Evolutionary conservation across 2,329 filamentous ascomycete species (phyloP).

Genomic region (Penicillium expansum): DNA sequence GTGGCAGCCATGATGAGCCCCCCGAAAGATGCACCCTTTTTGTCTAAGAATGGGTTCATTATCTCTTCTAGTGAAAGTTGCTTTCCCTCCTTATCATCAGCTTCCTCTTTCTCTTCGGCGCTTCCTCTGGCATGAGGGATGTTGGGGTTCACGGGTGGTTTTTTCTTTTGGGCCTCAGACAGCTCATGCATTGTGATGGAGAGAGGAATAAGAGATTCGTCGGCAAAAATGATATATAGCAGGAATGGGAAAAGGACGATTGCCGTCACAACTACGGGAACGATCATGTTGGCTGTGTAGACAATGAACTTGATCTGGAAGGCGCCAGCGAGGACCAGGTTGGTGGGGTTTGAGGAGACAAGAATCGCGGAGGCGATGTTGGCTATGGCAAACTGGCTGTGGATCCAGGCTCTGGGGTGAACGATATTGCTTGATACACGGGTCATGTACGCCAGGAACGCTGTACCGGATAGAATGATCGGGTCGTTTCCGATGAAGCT

Average conservation of each 20-base stretch:
- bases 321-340: slow-evolving; percentile 69
- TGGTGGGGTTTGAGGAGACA: slow-evolving; percentile 75
- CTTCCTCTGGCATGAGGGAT: slow-evolving; percentile 63
- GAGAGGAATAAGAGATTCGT: slow-evolving; percentile 61
- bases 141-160: slow-evolving; percentile 67
- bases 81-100: slow-evolving; percentile 52
- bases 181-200: slow-evolving; percentile 68
- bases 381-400: slow-evolving; percentile 67
- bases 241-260: slow-evolving; percentile 68
- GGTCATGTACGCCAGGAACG: slow-evolving; percentile 75
- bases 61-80: slow-evolving; percentile 67
- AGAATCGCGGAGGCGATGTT: slow-evolving; percentile 74
- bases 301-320: slow-evolving; percentile 69
- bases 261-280: slow-evolving; percentile 66
- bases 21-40: slow-evolving; percentile 62
- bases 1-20: slow-evolving; percentile 65
- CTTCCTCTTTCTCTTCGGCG: slow-evolving; percentile 52
- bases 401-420: slow-evolving; percentile 70
- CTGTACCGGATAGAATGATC: slow-evolving; percentile 70
- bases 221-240: slow-evolving; percentile 66
- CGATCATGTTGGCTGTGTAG: slow-evolving; percentile 75
- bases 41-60: slow-evolving; percentile 72
- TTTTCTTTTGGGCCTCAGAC: slow-evolving; percentile 55
- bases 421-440: slow-evolving; percentile 69
- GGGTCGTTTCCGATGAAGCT: slow-evolving; percentile 73